Conservation (phyloP, 768 basidiomycete genomes). For the Tricholoma hemisulphureum region DNA sequence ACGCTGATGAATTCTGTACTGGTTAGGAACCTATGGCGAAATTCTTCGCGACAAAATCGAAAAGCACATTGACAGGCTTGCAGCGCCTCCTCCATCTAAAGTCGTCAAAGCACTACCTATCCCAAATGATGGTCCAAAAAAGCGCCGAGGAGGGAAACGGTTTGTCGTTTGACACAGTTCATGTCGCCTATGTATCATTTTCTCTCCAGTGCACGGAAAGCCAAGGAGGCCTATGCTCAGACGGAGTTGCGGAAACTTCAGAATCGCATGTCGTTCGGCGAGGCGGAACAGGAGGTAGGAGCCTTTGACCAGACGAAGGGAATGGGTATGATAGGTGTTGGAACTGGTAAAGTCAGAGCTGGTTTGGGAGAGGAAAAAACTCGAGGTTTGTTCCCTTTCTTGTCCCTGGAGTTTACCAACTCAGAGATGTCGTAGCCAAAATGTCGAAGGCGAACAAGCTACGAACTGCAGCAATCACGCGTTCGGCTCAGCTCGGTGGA, state of each 20-base stretch:
- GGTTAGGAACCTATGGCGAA: constrained; percentile 73
- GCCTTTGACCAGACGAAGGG: constrained; percentile 98
- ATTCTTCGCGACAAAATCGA: constrained; percentile 85
- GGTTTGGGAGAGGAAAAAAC: constrained; percentile 86
- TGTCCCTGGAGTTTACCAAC: constrained; percentile 5
- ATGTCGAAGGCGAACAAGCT: constrained; percentile 93
- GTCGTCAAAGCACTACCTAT: constrained; percentile 90
- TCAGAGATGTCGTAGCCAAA: constrained; percentile 61
- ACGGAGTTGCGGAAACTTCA: constrained; percentile 96
- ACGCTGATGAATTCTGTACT: neutral
- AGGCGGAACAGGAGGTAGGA: constrained; percentile 93
- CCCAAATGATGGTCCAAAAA: constrained; percentile 94
- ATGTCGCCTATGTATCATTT: neutral
- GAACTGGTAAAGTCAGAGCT: constrained; percentile 87
- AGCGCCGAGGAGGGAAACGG: constrained; percentile 94
- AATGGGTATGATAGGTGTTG: constrained; percentile 90
- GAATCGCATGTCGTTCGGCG: constrained; percentile 94
- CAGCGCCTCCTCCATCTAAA: constrained; percentile 93
- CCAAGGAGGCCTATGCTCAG: constrained; percentile 97
- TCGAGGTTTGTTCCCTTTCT: constrained; percentile 58
- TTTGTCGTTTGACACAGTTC: constrained; percentile 30
- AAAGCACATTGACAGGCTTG: constrained; percentile 85
- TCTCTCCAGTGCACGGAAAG: constrained; percentile 77
- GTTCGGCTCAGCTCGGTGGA: constrained; percentile 57
- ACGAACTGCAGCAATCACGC: constrained; percentile 79